Evolutionary conservation across 1,284 basidiomycete species (phyloP), one percentile per base, ranked within the genome.

Genomic region (Marasmius sp.): DNA sequence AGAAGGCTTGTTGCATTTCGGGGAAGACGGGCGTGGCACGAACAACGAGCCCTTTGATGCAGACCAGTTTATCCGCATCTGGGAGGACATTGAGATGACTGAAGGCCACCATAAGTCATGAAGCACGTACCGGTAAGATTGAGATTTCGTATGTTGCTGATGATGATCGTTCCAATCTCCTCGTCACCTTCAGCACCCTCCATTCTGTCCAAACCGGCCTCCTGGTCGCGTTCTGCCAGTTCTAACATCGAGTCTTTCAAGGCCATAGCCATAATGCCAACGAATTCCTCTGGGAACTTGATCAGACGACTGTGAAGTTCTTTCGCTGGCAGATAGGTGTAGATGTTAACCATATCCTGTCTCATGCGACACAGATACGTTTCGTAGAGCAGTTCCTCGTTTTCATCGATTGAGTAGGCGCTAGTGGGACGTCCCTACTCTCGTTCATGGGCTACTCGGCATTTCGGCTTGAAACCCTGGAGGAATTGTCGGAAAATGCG

Each of bases 181-280:
- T 86, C 88, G 61, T 94, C 89, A 1, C 91, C 86, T 61, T 88
- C 81, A 36, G 80, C 81, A 3, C 89, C 87, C 50, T 84, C 80
- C 85, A 94, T 89, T 12, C 87, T 92, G 12, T 88, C 83, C 66
- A 81, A 69, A 0, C 85, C 88, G 5, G 79, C 82, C 63, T 86
- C 83, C 70, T 89, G 85, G 71, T 97, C 94, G 66, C 88, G 81
- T 60, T 95, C 89, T 0, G 91, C 91, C 36, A 90, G 70, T 65
- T 93, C 91, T 54, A 94, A 76, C 89, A 97, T 91, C 59, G 92
- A 76, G 70, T 98, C 96, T 75, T 96, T 94, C 67, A 98, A 79
- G 0, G 95, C 91, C 71, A 96, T 94, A 81, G 99, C 97, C 90
- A 98, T 95, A 58, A 94, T 93, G 2, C 97, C 97, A 48, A 99